Evolutionary conservation across 345 rosid genomes (phyloP).

Genomic region (Chamaenerion angustifolium): DNA sequence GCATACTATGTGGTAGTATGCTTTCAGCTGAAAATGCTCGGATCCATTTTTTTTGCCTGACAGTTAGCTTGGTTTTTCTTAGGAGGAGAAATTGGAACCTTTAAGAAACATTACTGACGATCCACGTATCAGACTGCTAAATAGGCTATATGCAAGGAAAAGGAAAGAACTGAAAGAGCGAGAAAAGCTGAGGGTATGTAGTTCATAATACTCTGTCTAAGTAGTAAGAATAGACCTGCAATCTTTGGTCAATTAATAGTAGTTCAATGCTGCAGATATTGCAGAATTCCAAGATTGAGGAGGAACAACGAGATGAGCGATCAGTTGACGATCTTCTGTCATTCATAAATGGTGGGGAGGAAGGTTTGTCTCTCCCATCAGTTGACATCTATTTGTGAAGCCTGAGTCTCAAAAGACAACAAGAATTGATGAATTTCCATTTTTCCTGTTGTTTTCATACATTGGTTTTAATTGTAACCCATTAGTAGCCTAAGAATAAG

Average conservation of each 20-base stretch:
- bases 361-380: slow-evolving; percentile 24
- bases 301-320: slow-evolving; percentile 65
- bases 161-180: slow-evolving; percentile 74
- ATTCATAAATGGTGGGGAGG: slow-evolving; percentile 60
- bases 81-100: slow-evolving; percentile 96
- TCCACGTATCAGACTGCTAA: slow-evolving; percentile 74
- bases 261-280: slow-evolving; percentile 4
- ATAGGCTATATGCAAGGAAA: slow-evolving; percentile 70
- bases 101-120: slow-evolving; percentile 65
- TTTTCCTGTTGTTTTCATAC: too few species aligned
- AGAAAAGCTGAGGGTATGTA: slow-evolving; percentile 54
- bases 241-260: neutral
- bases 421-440: too few species aligned
- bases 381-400: too few species aligned
- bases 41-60: neutral
- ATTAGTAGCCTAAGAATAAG: too few species aligned
- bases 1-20: slow-evolving; percentile 13
- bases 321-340: slow-evolving; percentile 83
- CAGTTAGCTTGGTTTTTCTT: slow-evolving; percentile 8
- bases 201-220: neutral
- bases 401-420: too few species aligned
- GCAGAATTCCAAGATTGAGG: slow-evolving; percentile 60
- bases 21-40: neutral
- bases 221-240: neutral
- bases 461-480: too few species aligned